Base-by-base conservation (phyloP, 1,284 basidiomycete species). In the Moesziomyces globuligerus region DNA sequence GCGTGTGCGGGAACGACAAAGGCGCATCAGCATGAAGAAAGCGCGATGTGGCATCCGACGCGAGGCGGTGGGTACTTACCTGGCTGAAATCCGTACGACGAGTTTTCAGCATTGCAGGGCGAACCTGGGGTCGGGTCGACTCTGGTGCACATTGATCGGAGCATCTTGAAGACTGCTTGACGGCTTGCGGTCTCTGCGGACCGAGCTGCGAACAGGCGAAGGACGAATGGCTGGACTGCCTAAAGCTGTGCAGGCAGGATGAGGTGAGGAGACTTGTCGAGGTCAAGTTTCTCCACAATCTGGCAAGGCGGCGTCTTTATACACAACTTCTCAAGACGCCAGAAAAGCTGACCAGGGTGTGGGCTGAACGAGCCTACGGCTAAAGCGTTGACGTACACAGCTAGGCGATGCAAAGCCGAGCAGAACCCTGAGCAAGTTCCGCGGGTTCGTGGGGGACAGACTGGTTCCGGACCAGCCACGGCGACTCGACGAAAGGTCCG, bases 31-130 rank as follows among this genome's bases (percentile, higher is more conserved):
- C n/a, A n/a, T n/a, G n/a, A n/a, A n/a, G n/a, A n/a, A n/a, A n/a
- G n/a, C n/a, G n/a, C n/a, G n/a, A n/a, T n/a, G n/a, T n/a, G n/a
- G n/a, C n/a, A n/a, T n/a, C n/a, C n/a, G n/a, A n/a, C n/a, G n/a
- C n/a, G n/a, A n/a, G n/a, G n/a, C n/a, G n/a, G n/a, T n/a, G n/a
- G n/a, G n/a, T n/a, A 54, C 51, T 11, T 38, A 57, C 48, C 51
- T 38, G 60, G 62, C 32, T 41, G 46, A 49, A 66, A 71, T 6
- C 68, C 68, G 37, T 71, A 71, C 11, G 29, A 44, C 0, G 68
- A 66, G 50, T 71, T 48, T 15, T 37, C 28, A 40, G 52, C 46
- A 13, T 38, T 71, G 62, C 68, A 71, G 13, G 48, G 18, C 7
- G 61, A 40, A 18, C 21, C 49, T 11, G 68, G 68, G 7, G 11